These are phyloP conservation scores for Trichoderma koningiopsis DNA, from an alignment of 2,329 filamentous ascomycete species.

Conservation along the genomic window DNA sequence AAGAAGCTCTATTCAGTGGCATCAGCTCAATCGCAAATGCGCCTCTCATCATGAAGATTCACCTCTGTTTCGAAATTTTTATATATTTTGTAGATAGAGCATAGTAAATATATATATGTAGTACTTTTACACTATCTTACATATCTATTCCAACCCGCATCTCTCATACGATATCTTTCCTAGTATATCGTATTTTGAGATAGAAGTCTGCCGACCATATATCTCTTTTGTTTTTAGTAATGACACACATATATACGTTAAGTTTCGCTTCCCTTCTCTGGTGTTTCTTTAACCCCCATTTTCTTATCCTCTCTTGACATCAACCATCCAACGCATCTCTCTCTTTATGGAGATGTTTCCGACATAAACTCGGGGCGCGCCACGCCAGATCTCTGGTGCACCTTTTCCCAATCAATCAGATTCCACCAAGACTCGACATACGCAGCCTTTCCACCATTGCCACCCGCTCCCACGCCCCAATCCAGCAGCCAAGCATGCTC, in stretches of 20 bases:
- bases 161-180: not conserved
- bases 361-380: constrained; percentile 41
- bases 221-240: not conserved
- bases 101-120: constrained; percentile 20
- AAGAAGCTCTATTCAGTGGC: not conserved
- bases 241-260: constrained; percentile 20
- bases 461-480: constrained; percentile 62
- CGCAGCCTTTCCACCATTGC: constrained; percentile 70
- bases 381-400: constrained; percentile 50
- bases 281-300: too few species aligned
- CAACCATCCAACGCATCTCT: not conserved
- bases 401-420: constrained; percentile 79
- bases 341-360: constrained; percentile 26
- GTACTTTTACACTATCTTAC: constrained; percentile 26
- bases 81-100: constrained; percentile 5
- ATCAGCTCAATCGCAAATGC: not conserved
- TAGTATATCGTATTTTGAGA: not conserved
- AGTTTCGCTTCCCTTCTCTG: not conserved
- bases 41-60: not conserved
- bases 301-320: not conserved
- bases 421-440: constrained; percentile 88
- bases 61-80: not conserved
- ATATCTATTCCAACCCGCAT: constrained; percentile 1
- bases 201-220: not conserved
- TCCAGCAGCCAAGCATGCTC: constrained; percentile 90